Evolutionary conservation across 1,139 yeast species (phyloP), one percentile per base, ranked within the genome.

Genomic region (Yamadazyma atmosphaerica): DNA sequence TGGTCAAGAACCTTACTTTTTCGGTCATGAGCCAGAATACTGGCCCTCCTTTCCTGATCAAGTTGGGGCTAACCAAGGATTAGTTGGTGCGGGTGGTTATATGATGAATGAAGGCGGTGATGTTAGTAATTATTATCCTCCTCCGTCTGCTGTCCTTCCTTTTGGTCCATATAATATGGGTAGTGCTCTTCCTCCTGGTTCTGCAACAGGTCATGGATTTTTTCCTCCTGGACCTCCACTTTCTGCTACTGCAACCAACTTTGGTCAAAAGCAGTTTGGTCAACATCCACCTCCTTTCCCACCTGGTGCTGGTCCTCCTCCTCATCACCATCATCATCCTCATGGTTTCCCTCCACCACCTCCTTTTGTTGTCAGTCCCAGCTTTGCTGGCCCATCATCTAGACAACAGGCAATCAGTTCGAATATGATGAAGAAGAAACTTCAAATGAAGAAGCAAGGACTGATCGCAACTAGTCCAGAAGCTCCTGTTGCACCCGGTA

Each of bases 391-490:
- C 11, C 40, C 46, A 12, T 39, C 46, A 2, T 28, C 37, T 11
- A 40, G 51, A 11, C 51, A 47, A 38, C 51, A 47, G 29, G 34
- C 44, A 5, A 41, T 46, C 15, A 43, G 48, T 42, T 45, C 50
- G 10, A 37, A 38, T 12, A 46, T 47, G 50, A 47, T 46, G 51
- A 43, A 33, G 36, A 47, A 47, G 35, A 46, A 46, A 35, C 41
- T 36, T 27, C 50, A 46, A 37, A 38, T 46, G 46, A 35, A 46
- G 24, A 40, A 40, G 17, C 39, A 33, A 27, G 33, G 21, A 10
- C 32, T 28, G 16, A 32, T 29, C 16, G 17, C 16, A 3, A 36
- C 31, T 16, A 27, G 29, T 18, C 9, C 32, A 9, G 35, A 39
- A 24, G 29, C 38, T 15, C 25, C 34, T 17, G 12, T 34, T 16